These are phyloP conservation scores for Phytophthora vignae DNA, from an alignment of 352 stramenopile genomes.

Conservation along the genomic window DNA sequence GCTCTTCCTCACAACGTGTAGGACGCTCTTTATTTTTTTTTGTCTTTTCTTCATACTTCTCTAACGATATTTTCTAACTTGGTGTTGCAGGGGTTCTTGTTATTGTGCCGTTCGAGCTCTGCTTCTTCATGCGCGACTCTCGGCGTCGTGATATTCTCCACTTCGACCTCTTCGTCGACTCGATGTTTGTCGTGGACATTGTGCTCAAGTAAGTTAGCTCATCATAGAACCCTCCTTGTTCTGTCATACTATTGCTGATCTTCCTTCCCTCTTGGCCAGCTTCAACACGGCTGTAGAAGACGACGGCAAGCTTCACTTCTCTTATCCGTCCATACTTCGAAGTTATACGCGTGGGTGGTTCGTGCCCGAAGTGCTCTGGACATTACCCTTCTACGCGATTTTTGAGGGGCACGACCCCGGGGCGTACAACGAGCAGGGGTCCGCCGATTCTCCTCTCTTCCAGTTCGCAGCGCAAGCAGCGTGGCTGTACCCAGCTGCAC, in stretches of 20 bases:
- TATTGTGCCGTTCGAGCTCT: conserved; percentile 76
- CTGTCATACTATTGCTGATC: neutral
- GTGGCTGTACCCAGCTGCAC: conserved; percentile 59
- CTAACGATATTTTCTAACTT: conserved; percentile 1
- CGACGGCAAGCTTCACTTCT: conserved; percentile 81
- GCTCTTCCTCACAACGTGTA: conserved; percentile 73
- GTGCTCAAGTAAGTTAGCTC: conserved; percentile 63
- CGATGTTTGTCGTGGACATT: conserved; percentile 74
- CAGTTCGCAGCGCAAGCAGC: conserved; percentile 29
- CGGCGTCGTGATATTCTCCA: conserved; percentile 51
- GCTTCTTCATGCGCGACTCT: conserved; percentile 47
- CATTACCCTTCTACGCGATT: conserved; percentile 75
- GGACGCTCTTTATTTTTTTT: neutral
- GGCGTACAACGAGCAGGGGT: conserved; percentile 17
- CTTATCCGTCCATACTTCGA: conserved; percentile 52
- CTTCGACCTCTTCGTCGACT: conserved; percentile 72
- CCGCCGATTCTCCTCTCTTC: conserved; percentile 28
- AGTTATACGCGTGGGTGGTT: conserved; percentile 70
- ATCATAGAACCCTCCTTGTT: neutral
- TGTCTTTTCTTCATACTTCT: neutral
- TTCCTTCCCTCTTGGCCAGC: conserved; percentile 27
- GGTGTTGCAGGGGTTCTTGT: conserved; percentile 59
- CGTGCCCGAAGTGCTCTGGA: conserved; percentile 67
- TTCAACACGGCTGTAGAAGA: conserved; percentile 81
- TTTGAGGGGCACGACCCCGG: conserved; percentile 39